Conservation (phyloP, 1,139 yeast genomes). For the Zhuliangozyma blackwelliae region DNA sequence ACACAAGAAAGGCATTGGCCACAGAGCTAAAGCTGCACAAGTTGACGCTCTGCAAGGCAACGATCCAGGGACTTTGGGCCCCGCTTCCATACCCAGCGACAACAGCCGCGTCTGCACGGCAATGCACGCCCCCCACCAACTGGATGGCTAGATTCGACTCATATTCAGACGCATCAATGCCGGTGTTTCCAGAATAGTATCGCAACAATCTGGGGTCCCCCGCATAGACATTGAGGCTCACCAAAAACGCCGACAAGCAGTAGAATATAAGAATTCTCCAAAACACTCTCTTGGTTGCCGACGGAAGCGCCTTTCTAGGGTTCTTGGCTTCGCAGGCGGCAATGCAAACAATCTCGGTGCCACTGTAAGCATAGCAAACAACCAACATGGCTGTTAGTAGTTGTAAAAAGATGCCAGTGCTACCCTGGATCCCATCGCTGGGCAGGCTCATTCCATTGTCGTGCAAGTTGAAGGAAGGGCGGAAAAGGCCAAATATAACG, state of each 20-base stretch:
- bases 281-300: slow-evolving; percentile 72
- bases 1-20: slow-evolving; percentile 62
- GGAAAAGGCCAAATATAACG: slow-evolving; percentile 64
- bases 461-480: slow-evolving; percentile 60
- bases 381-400: slow-evolving; percentile 59
- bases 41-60: slow-evolving; percentile 70
- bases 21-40: slow-evolving; percentile 59
- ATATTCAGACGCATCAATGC: slow-evolving; percentile 21
- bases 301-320: slow-evolving; percentile 74
- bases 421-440: slow-evolving; percentile 55
- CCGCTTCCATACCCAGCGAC: slow-evolving; percentile 55
- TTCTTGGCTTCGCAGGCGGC: slow-evolving; percentile 86
- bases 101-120: slow-evolving; percentile 26
- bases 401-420: slow-evolving; percentile 60
- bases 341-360: slow-evolving; percentile 77
- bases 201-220: slow-evolving; percentile 70
- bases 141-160: slow-evolving; percentile 29
- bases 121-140: slow-evolving; percentile 39
- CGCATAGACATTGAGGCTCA: slow-evolving; percentile 66
- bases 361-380: slow-evolving; percentile 72
- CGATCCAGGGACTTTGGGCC: slow-evolving; percentile 74
- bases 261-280: slow-evolving; percentile 70
- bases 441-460: slow-evolving; percentile 48
- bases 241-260: slow-evolving; percentile 64
- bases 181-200: slow-evolving; percentile 40